phyloP scores from a whole-genome alignment of 371 early-diverging fungal genomes.

The Caulochytrium protostelioides region DNA sequence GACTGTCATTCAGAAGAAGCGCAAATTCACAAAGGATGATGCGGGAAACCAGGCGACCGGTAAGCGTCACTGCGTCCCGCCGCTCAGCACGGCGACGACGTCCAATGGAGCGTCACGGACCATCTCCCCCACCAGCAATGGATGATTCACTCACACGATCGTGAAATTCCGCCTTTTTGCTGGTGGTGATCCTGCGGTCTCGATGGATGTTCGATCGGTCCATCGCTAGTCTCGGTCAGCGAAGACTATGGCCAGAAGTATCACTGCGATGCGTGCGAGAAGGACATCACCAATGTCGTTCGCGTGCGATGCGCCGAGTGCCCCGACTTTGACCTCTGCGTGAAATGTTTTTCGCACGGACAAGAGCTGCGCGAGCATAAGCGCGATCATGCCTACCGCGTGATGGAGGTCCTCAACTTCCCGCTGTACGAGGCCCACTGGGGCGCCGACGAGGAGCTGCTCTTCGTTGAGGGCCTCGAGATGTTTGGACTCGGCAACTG shows the following conservation, averaged over 20 bases:
- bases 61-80: neutral
- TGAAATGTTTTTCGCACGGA: slow-evolving; percentile 75
- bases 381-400: slow-evolving; percentile 65
- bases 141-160: neutral
- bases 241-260: slow-evolving; percentile 30
- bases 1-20: slow-evolving; percentile 4
- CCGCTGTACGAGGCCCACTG: slow-evolving; percentile 70
- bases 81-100: neutral
- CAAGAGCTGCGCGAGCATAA: slow-evolving; percentile 63
- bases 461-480: slow-evolving; percentile 78
- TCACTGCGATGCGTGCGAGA: slow-evolving; percentile 78
- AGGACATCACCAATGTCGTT: slow-evolving; percentile 67
- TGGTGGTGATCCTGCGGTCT: no score
- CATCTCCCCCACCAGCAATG: neutral
- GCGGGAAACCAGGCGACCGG: slow-evolving; percentile 2
- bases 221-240: no score
- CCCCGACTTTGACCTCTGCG: slow-evolving; percentile 84
- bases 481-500: slow-evolving; percentile 94
- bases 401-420: slow-evolving; percentile 66
- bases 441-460: slow-evolving; percentile 92
- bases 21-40: slow-evolving; percentile 1
- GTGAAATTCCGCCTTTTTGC: no score
- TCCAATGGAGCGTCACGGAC: neutral
- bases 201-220: no score
- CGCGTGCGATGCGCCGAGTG: slow-evolving; percentile 82